Conservation (phyloP, 371 early-diverging fungal species). For the Mucor mucedo region DNA sequence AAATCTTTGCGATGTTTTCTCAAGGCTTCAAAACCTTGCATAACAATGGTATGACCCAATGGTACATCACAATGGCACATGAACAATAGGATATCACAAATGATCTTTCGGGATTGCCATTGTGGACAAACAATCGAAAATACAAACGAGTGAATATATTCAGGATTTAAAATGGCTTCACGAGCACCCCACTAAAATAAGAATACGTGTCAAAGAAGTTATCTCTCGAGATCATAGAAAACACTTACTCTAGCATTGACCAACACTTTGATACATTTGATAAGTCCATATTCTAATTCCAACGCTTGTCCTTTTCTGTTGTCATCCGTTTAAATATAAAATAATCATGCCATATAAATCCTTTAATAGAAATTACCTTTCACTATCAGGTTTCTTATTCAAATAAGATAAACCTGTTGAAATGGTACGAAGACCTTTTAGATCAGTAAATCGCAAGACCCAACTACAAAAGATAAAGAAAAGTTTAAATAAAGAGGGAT, state of each 20-base stretch:
- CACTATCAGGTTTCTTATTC: conserved; percentile 40
- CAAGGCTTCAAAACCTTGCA: conserved; percentile 55
- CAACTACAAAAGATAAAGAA: conserved; percentile 31
- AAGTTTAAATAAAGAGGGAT: not conserved
- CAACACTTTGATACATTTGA: conserved; percentile 74
- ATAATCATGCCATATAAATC: not conserved
- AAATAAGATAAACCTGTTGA: conserved; percentile 59
- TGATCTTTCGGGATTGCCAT: conserved; percentile 69
- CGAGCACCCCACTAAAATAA: conserved; percentile 67
- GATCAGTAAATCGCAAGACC: conserved; percentile 67
- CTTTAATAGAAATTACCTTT: conserved; percentile 14
- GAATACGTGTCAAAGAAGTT: not conserved
- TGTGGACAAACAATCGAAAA: conserved; percentile 76
- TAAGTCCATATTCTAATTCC: conserved; percentile 73
- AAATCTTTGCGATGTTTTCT: conserved; percentile 53
- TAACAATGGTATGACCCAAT: conserved; percentile 67
- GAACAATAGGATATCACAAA: conserved; percentile 76
- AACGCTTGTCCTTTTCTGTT: conserved; percentile 62
- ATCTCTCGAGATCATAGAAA: no score
- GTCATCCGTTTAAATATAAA: not conserved
- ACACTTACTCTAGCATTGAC: conserved; percentile 62
- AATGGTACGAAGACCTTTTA: conserved; percentile 67
- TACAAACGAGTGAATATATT: conserved; percentile 67
- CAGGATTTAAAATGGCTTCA: conserved; percentile 68
- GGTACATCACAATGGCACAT: conserved; percentile 78